phyloP scores from a whole-genome alignment of 208 protist species.

The Dictyostelium gargantuum region DNA sequence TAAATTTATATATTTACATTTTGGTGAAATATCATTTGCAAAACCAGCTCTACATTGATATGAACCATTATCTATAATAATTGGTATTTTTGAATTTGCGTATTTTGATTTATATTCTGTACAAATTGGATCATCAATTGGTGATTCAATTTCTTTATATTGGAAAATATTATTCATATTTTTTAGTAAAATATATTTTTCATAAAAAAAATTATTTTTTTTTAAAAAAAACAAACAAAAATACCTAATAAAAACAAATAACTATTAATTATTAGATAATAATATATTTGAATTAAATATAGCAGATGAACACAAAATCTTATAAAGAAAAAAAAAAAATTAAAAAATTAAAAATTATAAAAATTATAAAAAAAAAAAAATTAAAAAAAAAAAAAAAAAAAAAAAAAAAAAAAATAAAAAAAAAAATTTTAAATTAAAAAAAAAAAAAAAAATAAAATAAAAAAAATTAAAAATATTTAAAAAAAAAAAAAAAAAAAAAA shows the following conservation, averaged over 20 bases:
- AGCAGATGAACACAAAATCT: not conserved
- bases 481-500: not conserved
- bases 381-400: not conserved
- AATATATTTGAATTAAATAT: not conserved
- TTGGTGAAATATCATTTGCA: slow-evolving; percentile 30
- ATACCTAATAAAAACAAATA: not conserved
- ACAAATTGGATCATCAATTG: slow-evolving; percentile 19
- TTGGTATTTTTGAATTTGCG: not conserved
- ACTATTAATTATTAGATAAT: not conserved
- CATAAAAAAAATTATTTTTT: too few relatives aligned
- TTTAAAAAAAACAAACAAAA: not conserved
- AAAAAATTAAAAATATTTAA: not conserved
- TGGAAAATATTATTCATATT: not conserved
- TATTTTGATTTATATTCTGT: slow-evolving; percentile 2
- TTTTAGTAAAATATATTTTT: too few relatives aligned
- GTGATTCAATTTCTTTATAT: slow-evolving; percentile 51
- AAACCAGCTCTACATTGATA: slow-evolving; percentile 53
- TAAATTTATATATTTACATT: not conserved
- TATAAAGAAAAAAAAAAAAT: too few relatives aligned
- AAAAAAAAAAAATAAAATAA: not conserved
- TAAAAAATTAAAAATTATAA: too few relatives aligned
- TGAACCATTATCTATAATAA: slow-evolving; percentile 59
- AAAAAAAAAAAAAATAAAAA: not conserved
- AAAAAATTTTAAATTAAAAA: not conserved
- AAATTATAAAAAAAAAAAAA: not conserved